Evolutionary conservation across 2,329 filamentous ascomycete species (phyloP).

Genomic region (Talaromyces albobiverticillius): DNA sequence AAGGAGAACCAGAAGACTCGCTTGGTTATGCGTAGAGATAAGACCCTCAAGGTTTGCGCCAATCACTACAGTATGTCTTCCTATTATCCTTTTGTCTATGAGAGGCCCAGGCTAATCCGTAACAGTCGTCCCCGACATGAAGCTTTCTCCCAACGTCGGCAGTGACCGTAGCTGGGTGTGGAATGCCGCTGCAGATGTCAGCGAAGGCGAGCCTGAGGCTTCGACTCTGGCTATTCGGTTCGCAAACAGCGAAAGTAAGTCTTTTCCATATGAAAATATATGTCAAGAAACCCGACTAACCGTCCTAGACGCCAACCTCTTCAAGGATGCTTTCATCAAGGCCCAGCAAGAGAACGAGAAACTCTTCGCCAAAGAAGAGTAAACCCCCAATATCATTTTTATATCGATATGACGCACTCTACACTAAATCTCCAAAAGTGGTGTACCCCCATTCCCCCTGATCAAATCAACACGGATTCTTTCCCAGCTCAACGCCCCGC

Average conservation of each 20-base stretch:
- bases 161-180: slow-evolving; percentile 99
- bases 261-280: background rate
- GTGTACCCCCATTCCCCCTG: slow-evolving; percentile 5
- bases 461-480: slow-evolving; percentile 6
- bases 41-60: slow-evolving; percentile 99
- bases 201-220: slow-evolving; percentile 94
- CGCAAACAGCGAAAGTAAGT: slow-evolving; percentile 92
- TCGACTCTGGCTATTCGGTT: slow-evolving; percentile 96
- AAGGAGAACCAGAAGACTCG: slow-evolving; percentile 98
- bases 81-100: background rate
- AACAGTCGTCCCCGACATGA: slow-evolving; percentile 94
- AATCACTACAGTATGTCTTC: slow-evolving; percentile 89
- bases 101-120: background rate
- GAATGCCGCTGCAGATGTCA: slow-evolving; percentile 97
- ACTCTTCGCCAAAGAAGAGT: slow-evolving; percentile 64
- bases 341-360: slow-evolving; percentile 94
- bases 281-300: background rate
- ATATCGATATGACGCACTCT: background rate
- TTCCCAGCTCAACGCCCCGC: slow-evolving; percentile 4
- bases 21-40: slow-evolving; percentile 97
- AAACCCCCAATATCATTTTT: slow-evolving; percentile 17
- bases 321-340: slow-evolving; percentile 97
- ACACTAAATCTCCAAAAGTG: slow-evolving; percentile 1
- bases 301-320: slow-evolving; percentile 78
- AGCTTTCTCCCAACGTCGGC: slow-evolving; percentile 95